Evolutionary conservation across 306 rosid species (phyloP).

Genomic region (Gynostemma pentaphyllum): DNA sequence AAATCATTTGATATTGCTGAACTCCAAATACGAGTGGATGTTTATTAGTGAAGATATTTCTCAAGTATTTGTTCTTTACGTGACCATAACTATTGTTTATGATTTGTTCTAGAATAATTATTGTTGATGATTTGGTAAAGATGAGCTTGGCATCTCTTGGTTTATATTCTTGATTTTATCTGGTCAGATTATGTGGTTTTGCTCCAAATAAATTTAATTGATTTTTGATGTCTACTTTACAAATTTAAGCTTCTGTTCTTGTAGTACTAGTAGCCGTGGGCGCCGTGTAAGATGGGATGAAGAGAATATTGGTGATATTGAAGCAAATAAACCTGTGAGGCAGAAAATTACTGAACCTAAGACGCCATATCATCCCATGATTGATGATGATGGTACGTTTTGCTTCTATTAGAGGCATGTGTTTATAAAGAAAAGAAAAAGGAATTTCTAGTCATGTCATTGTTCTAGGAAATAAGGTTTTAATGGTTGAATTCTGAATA

Average conservation of each 20-base stretch:
- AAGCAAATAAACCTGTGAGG: slow-evolving; percentile 93
- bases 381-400: slow-evolving; percentile 67
- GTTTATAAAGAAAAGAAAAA: too few relatives aligned
- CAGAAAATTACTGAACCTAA: slow-evolving; percentile 98
- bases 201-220: background rate
- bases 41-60: background rate
- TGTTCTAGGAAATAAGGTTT: too few relatives aligned
- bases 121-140: background rate
- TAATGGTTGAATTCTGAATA: too few relatives aligned
- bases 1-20: background rate
- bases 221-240: background rate
- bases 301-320: slow-evolving; percentile 76
- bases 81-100: too few relatives aligned
- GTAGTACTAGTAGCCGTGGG: slow-evolving; percentile 32
- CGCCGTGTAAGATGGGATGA: slow-evolving; percentile 82
- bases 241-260: background rate
- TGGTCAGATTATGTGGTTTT: background rate
- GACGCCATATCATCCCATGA: slow-evolving; percentile 95
- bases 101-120: too few relatives aligned
- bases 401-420: background rate
- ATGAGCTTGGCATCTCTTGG: slow-evolving; percentile 1
- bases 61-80: background rate
- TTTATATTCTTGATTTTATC: background rate
- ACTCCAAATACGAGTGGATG: background rate
- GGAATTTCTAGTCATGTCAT: too few relatives aligned